Base-by-base conservation (phyloP, 352 stramenopile genomes). In the Phytophthora quininea region DNA sequence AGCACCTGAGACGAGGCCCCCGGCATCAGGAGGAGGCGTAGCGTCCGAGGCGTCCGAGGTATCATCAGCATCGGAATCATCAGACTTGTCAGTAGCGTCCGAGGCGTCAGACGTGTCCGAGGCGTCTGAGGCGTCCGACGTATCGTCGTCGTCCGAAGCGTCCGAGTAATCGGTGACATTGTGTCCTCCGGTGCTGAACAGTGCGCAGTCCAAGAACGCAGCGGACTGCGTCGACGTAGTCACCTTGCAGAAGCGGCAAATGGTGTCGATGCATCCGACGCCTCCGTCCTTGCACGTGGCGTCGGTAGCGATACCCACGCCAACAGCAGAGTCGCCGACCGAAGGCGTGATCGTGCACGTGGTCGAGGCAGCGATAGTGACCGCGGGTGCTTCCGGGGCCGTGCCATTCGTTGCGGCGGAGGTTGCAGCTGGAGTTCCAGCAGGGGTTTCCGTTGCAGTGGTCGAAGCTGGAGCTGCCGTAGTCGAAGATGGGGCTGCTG, bases 231-330 rank as follows among this genome's bases (percentile, higher is more conserved):
- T 33, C 0, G 76, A 83, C 19, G 62, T 64, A 3, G n/a, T 62
- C 3, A 45, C 30, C 54, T 67, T 72, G 58, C 78, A 87, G 42
- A 76, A 85, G 15, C 74, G 73, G 11, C 76, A 85, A 29, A 69
- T 40, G 5, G 74, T 53, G 43, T 63, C 73, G 49, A 76, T 79
- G 46, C 76, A 82, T 7, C 74, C 74, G n/a, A 75, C 50, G 9
- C 76, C 76, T 19, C 76, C 74, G 14, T 12, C 49, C 1, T 38
- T 58, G 14, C 76, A 85, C 2, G 64, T 54, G 5, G 12, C 27
- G n/a, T 80, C 76, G 9, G 58, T 37, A 2, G 77, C 59, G 49
- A 73, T 69, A 1, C 67, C 64, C 52, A 86, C 82, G 1, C 77
- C 77, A 33, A 68, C 74, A 9, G 64, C 40, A 4, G 68, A 52